phyloP scores from a whole-genome alignment of 805 yeast genomes.

The Starmerella floris region DNA sequence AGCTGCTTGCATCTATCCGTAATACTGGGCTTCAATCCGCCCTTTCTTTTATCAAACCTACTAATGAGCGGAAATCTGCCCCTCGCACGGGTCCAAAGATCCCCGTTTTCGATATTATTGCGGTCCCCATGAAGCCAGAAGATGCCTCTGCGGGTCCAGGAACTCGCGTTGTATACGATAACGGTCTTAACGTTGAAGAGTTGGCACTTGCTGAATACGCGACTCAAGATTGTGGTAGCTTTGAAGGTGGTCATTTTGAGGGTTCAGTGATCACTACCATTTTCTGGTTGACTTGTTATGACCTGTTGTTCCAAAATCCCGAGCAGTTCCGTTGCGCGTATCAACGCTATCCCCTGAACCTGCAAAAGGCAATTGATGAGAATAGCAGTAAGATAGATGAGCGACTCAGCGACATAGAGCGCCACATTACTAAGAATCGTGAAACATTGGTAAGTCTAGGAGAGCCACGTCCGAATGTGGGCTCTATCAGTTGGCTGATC shows the following conservation, averaged over 20 bases:
- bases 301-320: conserved; percentile 25
- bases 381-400: conserved; percentile 19
- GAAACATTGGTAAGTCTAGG: background rate
- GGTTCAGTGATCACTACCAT: conserved; percentile 25
- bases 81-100: background rate
- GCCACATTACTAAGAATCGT: background rate
- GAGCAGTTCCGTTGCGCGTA: conserved; percentile 26
- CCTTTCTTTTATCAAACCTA: conserved; percentile 5
- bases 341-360: conserved; percentile 26
- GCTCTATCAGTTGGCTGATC: conserved; percentile 27
- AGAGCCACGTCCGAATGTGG: conserved; percentile 20
- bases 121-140: conserved; percentile 4
- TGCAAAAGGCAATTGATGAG: conserved; percentile 20
- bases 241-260: conserved; percentile 29
- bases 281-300: conserved; percentile 24
- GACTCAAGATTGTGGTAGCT: conserved; percentile 17
- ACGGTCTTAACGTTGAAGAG: conserved; percentile 25
- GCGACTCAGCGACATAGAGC: conserved; percentile 18
- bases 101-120: conserved; percentile 8
- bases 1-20: conserved; percentile 14
- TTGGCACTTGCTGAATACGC: conserved; percentile 26
- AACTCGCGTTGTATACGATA: conserved; percentile 10
- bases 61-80: background rate
- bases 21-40: conserved; percentile 17
- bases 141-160: conserved; percentile 4